Conservation (phyloP, 2,329 filamentous ascomycete species). For the Fusarium papillatum region DNA sequence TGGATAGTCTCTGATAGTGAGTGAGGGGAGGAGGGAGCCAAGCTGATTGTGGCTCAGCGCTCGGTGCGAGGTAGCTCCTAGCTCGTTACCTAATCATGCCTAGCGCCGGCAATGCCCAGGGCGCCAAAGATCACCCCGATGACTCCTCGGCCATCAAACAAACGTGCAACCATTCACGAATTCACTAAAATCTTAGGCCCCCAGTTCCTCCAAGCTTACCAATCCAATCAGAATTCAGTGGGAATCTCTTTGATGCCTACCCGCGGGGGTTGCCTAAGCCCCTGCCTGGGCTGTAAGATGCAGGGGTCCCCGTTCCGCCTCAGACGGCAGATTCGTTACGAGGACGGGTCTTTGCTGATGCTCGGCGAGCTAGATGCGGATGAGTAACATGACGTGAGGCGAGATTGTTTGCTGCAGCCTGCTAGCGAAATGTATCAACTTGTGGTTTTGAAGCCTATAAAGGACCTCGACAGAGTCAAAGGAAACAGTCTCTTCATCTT, state of each 20-base stretch:
- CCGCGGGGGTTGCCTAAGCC: constrained; percentile 10
- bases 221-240: background rate
- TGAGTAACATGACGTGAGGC: constrained; percentile 29
- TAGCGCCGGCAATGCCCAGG: background rate
- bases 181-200: constrained; percentile 2
- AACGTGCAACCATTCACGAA: background rate
- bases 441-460: constrained; percentile 14
- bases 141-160: background rate
- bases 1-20: background rate
- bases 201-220: background rate
- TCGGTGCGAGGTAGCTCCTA: background rate
- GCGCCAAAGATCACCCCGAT: background rate
- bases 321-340: background rate
- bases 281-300: constrained; percentile 21
- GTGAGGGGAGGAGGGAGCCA: background rate
- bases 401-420: background rate
- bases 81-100: background rate
- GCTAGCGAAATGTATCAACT: constrained; percentile 1
- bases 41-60: background rate
- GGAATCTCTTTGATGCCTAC: background rate
- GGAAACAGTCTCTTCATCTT: background rate
- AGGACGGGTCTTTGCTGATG: background rate
- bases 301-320: constrained; percentile 4
- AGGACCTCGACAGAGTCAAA: background rate
- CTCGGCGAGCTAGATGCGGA: constrained; percentile 12